A percentile compares a stretch with the other conserved stretches of the same genome.
Conservation (phyloP, 345 rosid genomes). For the Raphanus raphanistrum region DNA sequence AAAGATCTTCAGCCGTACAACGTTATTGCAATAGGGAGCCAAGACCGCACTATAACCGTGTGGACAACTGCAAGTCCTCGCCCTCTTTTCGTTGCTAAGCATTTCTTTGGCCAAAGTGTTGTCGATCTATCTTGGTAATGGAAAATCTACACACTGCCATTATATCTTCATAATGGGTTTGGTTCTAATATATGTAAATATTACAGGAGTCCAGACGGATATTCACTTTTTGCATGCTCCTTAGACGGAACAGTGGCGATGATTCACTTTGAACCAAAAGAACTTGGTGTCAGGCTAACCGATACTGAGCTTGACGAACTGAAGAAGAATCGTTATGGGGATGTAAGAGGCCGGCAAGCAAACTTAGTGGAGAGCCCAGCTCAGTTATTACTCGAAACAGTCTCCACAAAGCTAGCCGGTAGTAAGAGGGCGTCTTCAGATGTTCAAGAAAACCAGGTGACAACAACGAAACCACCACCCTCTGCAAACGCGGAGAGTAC, state of each 20-base stretch:
- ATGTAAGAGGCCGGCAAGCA: slow-evolving; percentile 87
- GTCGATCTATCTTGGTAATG: slow-evolving; percentile 95
- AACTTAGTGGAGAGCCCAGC: slow-evolving; percentile 93
- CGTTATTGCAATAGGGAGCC: slow-evolving; percentile 98
- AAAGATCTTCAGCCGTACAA: slow-evolving; percentile 87
- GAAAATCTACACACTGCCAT: slow-evolving; percentile 2
- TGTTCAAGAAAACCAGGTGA: slow-evolving; percentile 55
- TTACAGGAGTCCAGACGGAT: slow-evolving; percentile 97
- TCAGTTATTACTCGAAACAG: slow-evolving; percentile 92
- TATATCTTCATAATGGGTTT: not conserved
- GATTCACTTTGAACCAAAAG: slow-evolving; percentile 81
- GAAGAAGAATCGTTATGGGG: slow-evolving; percentile 93
- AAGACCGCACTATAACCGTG: slow-evolving; percentile 97
- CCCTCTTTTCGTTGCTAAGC: slow-evolving; percentile 97
- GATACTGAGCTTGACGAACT: slow-evolving; percentile 82
- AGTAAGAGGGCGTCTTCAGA: slow-evolving; percentile 61
- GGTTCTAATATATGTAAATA: not conserved
- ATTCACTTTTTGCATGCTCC: slow-evolving; percentile 95
- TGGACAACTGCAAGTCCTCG: slow-evolving; percentile 99
- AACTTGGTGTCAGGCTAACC: slow-evolving; percentile 74
- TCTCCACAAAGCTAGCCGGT: slow-evolving; percentile 70
- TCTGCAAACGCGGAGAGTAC: slow-evolving; percentile 48
- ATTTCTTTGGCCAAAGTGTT: slow-evolving; percentile 96
- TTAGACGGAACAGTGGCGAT: slow-evolving; percentile 95
- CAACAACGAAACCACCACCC: slow-evolving; percentile 53